Percentiles rank a stretch among this genome's conserved stretches.
These are phyloP conservation scores for Picea glauca DNA, from an alignment of 75 land plant species.

Conservation along the genomic window DNA sequence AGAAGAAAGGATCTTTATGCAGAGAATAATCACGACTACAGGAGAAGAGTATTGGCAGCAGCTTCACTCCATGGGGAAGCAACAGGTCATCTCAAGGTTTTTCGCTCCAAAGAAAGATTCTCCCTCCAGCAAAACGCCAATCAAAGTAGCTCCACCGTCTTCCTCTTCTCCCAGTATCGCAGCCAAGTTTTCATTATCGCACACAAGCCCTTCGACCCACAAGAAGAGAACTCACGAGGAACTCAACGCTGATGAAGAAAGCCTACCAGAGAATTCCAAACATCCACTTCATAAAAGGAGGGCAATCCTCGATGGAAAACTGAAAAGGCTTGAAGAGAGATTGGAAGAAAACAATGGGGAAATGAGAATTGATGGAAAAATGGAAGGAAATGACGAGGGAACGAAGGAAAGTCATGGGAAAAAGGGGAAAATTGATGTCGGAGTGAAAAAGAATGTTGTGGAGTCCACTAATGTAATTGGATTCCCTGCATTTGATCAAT, in stretches of 20 bases:
- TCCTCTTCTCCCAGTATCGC: conserved; percentile 8
- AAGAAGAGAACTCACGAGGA: conserved; percentile 39
- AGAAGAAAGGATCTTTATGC: too few species aligned
- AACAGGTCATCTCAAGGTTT: conserved; percentile 88
- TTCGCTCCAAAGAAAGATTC: conserved; percentile 66
- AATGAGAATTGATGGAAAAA: neutral
- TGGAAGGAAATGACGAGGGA: neutral
- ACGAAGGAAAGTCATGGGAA: too few species aligned
- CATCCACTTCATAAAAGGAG: conserved; percentile 8
- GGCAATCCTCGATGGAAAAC: conserved; percentile 1
- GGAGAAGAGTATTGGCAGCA: too few species aligned
- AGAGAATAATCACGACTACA: too few species aligned
- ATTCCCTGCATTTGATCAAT: conserved; percentile 35
- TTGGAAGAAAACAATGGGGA: neutral
- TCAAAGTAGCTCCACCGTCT: conserved; percentile 4
- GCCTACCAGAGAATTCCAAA: conserved; percentile 17
- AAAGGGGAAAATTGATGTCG: neutral
- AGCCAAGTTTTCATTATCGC: conserved; percentile 2
- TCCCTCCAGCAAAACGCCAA: neutral
- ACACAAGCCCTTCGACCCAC: conserved; percentile 13
- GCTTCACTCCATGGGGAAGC: conserved; percentile 50
- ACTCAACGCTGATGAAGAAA: conserved; percentile 36
- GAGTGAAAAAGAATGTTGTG: neutral
- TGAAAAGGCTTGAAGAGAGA: neutral
- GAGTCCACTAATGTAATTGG: conserved; percentile 11